Conservation (phyloP, 2,329 filamentous ascomycete genomes). For the Phyllosticta capitalensis region DNA sequence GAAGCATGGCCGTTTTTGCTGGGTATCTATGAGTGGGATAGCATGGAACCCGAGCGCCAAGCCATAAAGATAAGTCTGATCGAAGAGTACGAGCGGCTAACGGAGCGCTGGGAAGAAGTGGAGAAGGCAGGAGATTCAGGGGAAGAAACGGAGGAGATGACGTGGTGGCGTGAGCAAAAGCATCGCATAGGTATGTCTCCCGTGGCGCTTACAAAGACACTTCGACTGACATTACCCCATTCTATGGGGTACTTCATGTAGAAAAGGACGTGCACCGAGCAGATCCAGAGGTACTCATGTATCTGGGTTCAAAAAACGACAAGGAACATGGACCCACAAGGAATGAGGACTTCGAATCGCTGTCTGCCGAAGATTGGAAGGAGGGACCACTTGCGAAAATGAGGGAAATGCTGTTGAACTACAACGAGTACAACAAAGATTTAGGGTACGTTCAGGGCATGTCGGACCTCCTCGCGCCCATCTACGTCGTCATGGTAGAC, state of each 20-base stretch:
- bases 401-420: slow-evolving; percentile 97
- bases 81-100: slow-evolving; percentile 89
- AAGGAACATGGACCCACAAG: slow-evolving; percentile 46
- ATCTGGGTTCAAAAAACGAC: too few relatives aligned
- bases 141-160: slow-evolving; percentile 59
- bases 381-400: slow-evolving; percentile 98
- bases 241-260: slow-evolving; percentile 48
- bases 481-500: slow-evolving; percentile 96
- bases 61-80: slow-evolving; percentile 74
- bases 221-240: slow-evolving; percentile 41
- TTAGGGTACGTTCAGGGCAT: slow-evolving; percentile 98
- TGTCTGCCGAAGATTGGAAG: slow-evolving; percentile 84
- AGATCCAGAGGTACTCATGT: slow-evolving; percentile 88
- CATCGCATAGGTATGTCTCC: slow-evolving; percentile 71
- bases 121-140: slow-evolving; percentile 70
- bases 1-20: slow-evolving; percentile 94
- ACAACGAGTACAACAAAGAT: slow-evolving; percentile 95
- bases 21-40: slow-evolving; percentile 89
- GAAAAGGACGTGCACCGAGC: slow-evolving; percentile 98
- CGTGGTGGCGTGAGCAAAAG: slow-evolving; percentile 91
- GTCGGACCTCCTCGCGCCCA: slow-evolving; percentile 90
- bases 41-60: slow-evolving; percentile 73
- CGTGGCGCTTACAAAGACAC: background rate
- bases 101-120: slow-evolving; percentile 92
- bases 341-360: slow-evolving; percentile 90